Evolutionary conservation across 495 filamentous ascomycete genomes (phyloP).

Genomic region (Cercophora sp.): DNA sequence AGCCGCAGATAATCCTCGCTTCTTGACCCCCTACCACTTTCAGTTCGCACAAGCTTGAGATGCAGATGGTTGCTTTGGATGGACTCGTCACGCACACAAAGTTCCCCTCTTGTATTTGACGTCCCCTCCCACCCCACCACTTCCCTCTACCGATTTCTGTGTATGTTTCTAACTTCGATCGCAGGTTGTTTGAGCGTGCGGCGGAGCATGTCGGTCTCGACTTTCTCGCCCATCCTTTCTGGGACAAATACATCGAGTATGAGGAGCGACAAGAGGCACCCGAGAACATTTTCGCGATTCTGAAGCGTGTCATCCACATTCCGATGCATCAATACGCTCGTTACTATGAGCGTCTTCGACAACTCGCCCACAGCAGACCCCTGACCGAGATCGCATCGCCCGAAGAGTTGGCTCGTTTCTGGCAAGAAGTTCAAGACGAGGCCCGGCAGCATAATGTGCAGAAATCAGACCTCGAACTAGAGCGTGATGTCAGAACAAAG

Average conservation of each 20-base stretch:
- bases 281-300: constrained; percentile 81
- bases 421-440: constrained; percentile 64
- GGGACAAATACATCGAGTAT: constrained; percentile 98
- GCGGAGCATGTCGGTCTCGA: constrained; percentile 83
- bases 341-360: constrained; percentile 88
- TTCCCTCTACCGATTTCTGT: constrained; percentile 23
- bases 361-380: constrained; percentile 69
- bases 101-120: constrained; percentile 56
- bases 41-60: constrained; percentile 39
- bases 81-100: constrained; percentile 49
- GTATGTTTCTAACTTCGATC: constrained; percentile 51
- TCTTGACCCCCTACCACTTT: constrained; percentile 41
- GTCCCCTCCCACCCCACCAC: constrained; percentile 43
- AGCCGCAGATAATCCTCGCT: constrained; percentile 38
- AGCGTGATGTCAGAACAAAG: constrained; percentile 73
- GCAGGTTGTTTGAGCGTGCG: constrained; percentile 89
- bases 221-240: constrained; percentile 92
- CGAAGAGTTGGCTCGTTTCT: constrained; percentile 65
- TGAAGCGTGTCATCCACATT: constrained; percentile 82
- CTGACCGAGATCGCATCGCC: constrained; percentile 66
- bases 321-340: constrained; percentile 96
- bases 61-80: constrained; percentile 46
- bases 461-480: constrained; percentile 70
- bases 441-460: constrained; percentile 35
- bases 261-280: constrained; percentile 85